phyloP scores from a whole-genome alignment of 2,329 filamentous ascomycete genomes.

The Geosmithia putterillii region DNA sequence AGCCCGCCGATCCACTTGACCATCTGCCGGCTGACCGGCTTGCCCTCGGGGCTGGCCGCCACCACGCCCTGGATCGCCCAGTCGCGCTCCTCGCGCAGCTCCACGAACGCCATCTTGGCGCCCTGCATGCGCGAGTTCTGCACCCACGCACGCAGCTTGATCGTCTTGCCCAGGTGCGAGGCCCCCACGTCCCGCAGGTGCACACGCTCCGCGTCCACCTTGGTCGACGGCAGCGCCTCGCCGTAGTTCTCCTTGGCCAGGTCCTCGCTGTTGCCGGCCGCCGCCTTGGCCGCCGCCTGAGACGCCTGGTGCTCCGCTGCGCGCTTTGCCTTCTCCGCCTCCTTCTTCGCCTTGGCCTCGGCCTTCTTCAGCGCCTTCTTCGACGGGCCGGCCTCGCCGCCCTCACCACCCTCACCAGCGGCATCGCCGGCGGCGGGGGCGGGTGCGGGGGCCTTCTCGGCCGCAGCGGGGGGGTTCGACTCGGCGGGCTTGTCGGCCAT shows the following conservation, averaged over 20 bases:
- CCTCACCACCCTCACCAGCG: constrained; percentile 3
- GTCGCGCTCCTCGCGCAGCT: constrained; percentile 59
- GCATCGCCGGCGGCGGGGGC: not conserved
- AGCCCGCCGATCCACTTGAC: constrained; percentile 77
- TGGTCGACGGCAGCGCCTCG: constrained; percentile 45
- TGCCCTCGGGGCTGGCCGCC: constrained; percentile 52
- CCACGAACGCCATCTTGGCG: constrained; percentile 75
- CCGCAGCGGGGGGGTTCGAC: not conserved
- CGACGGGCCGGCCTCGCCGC: constrained; percentile 31
- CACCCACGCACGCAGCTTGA: constrained; percentile 69
- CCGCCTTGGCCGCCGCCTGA: constrained; percentile 54
- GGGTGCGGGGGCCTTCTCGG: not conserved
- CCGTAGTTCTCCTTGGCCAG: constrained; percentile 72
- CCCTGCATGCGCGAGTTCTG: constrained; percentile 79
- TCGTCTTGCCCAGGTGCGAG: constrained; percentile 52
- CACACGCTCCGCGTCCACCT: constrained; percentile 42
- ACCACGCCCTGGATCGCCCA: constrained; percentile 72
- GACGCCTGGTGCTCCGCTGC: constrained; percentile 65
- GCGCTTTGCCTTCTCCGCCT: constrained; percentile 64
- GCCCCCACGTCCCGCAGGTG: constrained; percentile 54
- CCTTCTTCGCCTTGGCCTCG: constrained; percentile 76
- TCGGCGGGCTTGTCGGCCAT: constrained; percentile 2
- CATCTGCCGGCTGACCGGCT: constrained; percentile 68
- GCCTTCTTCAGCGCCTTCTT: constrained; percentile 82
- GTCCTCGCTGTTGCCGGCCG: constrained; percentile 54